A percentile compares a stretch with the other conserved stretches of the same genome.
These are phyloP conservation scores for Aspergillus sojae DNA, from an alignment of 2,329 filamentous ascomycete genomes.

Conservation along the genomic window DNA sequence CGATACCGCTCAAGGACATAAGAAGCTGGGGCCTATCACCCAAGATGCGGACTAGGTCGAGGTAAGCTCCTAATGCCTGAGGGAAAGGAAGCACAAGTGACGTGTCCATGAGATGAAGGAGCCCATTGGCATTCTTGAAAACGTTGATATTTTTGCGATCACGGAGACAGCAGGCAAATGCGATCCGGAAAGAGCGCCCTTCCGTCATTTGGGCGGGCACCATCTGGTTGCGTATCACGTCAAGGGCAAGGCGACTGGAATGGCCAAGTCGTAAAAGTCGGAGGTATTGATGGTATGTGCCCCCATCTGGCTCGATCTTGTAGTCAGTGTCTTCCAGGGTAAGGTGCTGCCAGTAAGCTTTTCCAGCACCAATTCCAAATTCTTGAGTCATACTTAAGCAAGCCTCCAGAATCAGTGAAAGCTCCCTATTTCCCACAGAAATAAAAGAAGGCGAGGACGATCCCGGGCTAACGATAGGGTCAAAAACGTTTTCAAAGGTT, in stretches of 20 bases:
- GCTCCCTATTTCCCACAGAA: slow-evolving; percentile 55
- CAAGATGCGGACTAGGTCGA: slow-evolving; percentile 31
- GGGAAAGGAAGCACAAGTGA: slow-evolving; percentile 33
- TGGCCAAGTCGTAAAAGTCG: slow-evolving; percentile 67
- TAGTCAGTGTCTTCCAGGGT: slow-evolving; percentile 53
- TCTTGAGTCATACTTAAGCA: slow-evolving; percentile 59
- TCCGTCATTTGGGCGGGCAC: slow-evolving; percentile 51
- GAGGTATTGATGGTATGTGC: slow-evolving; percentile 71
- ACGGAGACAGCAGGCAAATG: slow-evolving; percentile 71
- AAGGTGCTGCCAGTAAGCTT: slow-evolving; percentile 76
- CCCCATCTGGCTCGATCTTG: slow-evolving; percentile 69
- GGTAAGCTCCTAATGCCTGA: slow-evolving; percentile 32
- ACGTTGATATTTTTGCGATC: slow-evolving; percentile 76
- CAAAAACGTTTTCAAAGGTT: slow-evolving; percentile 40
- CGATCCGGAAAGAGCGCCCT: slow-evolving; percentile 67
- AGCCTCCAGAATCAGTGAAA: slow-evolving; percentile 71
- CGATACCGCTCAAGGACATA: slow-evolving; percentile 31
- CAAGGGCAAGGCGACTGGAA: slow-evolving; percentile 63
- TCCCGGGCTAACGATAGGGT: slow-evolving; percentile 28
- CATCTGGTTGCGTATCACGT: slow-evolving; percentile 58
- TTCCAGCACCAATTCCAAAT: slow-evolving; percentile 59
- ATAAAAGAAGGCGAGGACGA: slow-evolving; percentile 37
- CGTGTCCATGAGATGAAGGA: slow-evolving; percentile 66
- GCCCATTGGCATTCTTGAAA: slow-evolving; percentile 64
- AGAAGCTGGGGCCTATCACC: slow-evolving; percentile 32